phyloP scores from a whole-genome alignment of 2,329 filamentous ascomycete genomes.

The Talaromyces sp. region DNA sequence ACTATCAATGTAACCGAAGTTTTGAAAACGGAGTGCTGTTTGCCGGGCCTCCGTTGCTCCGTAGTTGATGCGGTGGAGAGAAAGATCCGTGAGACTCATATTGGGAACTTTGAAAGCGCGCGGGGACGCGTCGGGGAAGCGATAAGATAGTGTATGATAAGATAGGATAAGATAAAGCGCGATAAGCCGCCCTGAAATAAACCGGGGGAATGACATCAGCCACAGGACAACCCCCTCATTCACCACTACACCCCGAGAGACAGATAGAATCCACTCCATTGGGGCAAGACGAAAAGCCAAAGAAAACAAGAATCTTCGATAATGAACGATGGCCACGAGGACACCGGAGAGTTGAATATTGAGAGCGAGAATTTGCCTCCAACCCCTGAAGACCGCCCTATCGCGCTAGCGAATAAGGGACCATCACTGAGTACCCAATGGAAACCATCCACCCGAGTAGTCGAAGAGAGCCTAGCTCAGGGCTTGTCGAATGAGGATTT shows the following conservation, averaged over 20 bases:
- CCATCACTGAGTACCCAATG: conserved; percentile 18
- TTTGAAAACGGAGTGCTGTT: conserved; percentile 60
- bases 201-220: conserved; percentile 4
- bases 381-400: conserved; percentile 8
- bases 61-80: no score
- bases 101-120: no score
- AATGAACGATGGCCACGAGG: conserved; percentile 17
- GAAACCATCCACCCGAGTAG: conserved; percentile 19
- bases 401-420: conserved; percentile 11
- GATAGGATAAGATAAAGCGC: not conserved
- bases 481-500: conserved; percentile 72
- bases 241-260: not conserved
- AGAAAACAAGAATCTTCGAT: not conserved
- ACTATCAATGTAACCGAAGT: conserved; percentile 69
- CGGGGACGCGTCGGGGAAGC: conserved; percentile 31
- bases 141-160: conserved; percentile 3
- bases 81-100: no score
- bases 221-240: not conserved
- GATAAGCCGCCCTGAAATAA: not conserved
- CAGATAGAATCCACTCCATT: not conserved
- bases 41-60: conserved; percentile 58
- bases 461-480: conserved; percentile 58
- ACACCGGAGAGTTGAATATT: conserved; percentile 11
- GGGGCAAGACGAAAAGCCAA: not conserved
- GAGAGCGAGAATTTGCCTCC: conserved; percentile 9